A percentile compares a stretch with the other conserved stretches of the same genome.
Evolutionary conservation across 441 rosid genomes (phyloP).

Genomic region (Kokia cookei): DNA sequence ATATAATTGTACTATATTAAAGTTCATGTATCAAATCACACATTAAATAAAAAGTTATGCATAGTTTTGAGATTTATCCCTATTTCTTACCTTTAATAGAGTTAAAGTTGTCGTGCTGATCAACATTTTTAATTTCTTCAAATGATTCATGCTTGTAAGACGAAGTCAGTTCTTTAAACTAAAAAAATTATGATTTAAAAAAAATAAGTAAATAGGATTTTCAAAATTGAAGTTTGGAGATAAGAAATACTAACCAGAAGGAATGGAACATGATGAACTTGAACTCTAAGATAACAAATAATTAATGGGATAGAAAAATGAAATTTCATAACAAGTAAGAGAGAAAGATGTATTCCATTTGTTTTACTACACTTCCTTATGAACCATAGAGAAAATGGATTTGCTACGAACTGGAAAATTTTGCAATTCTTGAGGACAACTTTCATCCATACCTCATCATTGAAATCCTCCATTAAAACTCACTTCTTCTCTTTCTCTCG

Average conservation of each 20-base stretch:
- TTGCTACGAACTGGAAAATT: neutral
- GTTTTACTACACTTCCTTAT: neutral
- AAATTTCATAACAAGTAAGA: neutral
- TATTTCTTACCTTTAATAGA: neutral
- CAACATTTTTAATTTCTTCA: neutral
- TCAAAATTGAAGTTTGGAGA: neutral
- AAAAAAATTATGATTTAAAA: conserved; percentile 28
- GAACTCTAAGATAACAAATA: neutral
- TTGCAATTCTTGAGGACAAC: neutral
- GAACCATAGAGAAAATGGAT: neutral
- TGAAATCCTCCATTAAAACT: conserved; percentile 7
- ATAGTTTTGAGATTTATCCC: too few relatives aligned
- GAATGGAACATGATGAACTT: conserved; percentile 10
- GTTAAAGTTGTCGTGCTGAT: neutral
- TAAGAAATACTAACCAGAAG: conserved; percentile 10
- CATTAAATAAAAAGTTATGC: too few relatives aligned
- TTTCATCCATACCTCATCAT: neutral
- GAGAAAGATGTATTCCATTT: neutral
- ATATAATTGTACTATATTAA: too few relatives aligned
- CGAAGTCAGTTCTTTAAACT: conserved; percentile 46
- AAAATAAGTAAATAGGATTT: neutral
- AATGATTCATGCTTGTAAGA: conserved; percentile 15
- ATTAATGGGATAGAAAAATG: neutral
- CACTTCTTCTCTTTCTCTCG: neutral
- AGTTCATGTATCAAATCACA: too few relatives aligned